Evolutionary conservation across 2,329 filamentous ascomycete genomes (phyloP).

Genomic region (Xylariomycetidae sp.): DNA sequence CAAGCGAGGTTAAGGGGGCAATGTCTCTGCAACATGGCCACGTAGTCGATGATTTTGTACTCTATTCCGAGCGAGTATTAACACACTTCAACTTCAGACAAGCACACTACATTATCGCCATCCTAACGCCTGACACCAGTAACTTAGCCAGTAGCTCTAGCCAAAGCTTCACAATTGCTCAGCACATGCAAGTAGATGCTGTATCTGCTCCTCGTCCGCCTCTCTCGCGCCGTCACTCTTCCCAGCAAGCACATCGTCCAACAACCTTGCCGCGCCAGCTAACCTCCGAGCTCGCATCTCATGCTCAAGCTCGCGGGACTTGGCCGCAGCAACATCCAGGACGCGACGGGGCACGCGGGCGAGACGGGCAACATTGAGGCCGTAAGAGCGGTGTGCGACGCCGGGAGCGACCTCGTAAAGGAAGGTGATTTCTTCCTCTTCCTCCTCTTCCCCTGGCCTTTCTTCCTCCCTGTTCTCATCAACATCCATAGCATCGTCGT

Average conservation of each 20-base stretch:
- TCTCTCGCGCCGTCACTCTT: too few relatives aligned
- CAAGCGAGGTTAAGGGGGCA: too few relatives aligned
- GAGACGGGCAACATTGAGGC: slow-evolving; percentile 83
- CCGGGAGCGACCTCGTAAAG: slow-evolving; percentile 89
- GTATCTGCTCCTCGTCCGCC: slow-evolving; percentile 40
- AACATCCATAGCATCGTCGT: too few relatives aligned
- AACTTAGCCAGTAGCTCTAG: too few relatives aligned
- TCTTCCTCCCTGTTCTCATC: too few relatives aligned
- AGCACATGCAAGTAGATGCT: slow-evolving; percentile 48
- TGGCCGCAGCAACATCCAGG: slow-evolving; percentile 70
- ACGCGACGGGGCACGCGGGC: slow-evolving; percentile 74
- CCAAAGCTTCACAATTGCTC: slow-evolving; percentile 51
- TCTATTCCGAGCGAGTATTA: too few relatives aligned
- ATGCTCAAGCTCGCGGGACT: slow-evolving; percentile 75
- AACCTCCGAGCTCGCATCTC: slow-evolving; percentile 61
- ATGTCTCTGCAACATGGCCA: too few relatives aligned
- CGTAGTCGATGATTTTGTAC: too few relatives aligned
- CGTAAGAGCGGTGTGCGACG: slow-evolving; percentile 89
- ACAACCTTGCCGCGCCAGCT: slow-evolving; percentile 36
- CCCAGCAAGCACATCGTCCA: slow-evolving; percentile 37
- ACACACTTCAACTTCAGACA: too few relatives aligned
- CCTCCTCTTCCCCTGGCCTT: slow-evolving; percentile 28
- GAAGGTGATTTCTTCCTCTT: slow-evolving; percentile 80
- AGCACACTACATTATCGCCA: too few relatives aligned
- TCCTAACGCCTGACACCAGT: too few relatives aligned